These are phyloP conservation scores for Cicer yamashitae DNA, from an alignment of 306 rosid genomes.

Conservation along the genomic window DNA sequence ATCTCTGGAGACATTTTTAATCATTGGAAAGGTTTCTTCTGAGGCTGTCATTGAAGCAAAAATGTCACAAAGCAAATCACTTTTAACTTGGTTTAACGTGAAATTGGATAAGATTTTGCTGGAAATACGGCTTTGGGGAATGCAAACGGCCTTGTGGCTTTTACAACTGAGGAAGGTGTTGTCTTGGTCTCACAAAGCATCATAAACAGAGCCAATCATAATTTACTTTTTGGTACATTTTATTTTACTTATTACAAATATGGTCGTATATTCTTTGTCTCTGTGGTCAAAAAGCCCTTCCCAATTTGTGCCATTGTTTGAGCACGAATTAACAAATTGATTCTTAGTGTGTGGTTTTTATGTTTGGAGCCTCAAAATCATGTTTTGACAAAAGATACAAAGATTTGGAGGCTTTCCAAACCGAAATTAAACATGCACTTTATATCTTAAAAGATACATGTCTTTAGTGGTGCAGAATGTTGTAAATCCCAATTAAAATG, in stretches of 20 bases:
- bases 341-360: constrained; percentile 27
- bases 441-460: constrained; percentile 16
- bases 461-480: constrained; percentile 26
- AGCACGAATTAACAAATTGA: constrained; percentile 41
- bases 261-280: constrained; percentile 57
- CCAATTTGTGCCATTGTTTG: constrained; percentile 37
- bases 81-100: constrained; percentile 59
- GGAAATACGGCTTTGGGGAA: constrained; percentile 74
- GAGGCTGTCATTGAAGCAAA: constrained; percentile 85
- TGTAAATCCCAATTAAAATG: constrained; percentile 44
- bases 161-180: constrained; percentile 63
- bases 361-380: constrained; percentile 35
- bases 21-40: constrained; percentile 88
- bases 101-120: constrained; percentile 64
- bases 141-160: constrained; percentile 82
- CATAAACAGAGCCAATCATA: constrained; percentile 21
- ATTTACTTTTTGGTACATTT: constrained; percentile 34
- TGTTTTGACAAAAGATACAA: constrained; percentile 12
- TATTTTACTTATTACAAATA: constrained; percentile 34
- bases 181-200: constrained; percentile 53
- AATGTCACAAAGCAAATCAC: constrained; percentile 62
- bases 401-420: constrained; percentile 24
- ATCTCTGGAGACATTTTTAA: constrained; percentile 77
- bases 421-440: constrained; percentile 25
- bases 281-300: constrained; percentile 48